A percentile compares a stretch with the other conserved stretches of the same genome.
phyloP scores from a whole-genome alignment of 1,284 basidiomycete genomes.

The Fereydounia khargensis region DNA sequence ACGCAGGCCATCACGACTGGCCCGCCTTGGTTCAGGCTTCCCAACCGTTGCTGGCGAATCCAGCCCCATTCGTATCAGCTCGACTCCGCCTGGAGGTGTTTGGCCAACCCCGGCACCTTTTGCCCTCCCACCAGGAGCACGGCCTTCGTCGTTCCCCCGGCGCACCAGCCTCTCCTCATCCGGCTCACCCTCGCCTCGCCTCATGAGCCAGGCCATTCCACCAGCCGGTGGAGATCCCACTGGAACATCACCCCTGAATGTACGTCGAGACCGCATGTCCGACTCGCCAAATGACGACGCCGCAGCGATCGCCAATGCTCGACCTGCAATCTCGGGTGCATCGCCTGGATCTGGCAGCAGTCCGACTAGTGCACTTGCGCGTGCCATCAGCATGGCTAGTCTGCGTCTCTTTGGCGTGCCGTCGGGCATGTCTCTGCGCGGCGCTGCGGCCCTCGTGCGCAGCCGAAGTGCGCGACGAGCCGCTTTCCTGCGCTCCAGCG shows the following conservation, averaged over 20 bases:
- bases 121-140: slow-evolving; percentile 35
- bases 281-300: slow-evolving; percentile 3
- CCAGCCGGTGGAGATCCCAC: too few relatives aligned
- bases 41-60: background rate
- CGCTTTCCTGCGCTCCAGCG: slow-evolving; percentile 23
- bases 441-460: slow-evolving; percentile 41
- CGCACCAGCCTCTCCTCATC: slow-evolving; percentile 33
- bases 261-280: too few relatives aligned
- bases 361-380: slow-evolving; percentile 61
- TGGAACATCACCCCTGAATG: too few relatives aligned
- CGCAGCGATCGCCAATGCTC: slow-evolving; percentile 16
- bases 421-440: slow-evolving; percentile 54
- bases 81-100: background rate
- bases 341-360: slow-evolving; percentile 5
- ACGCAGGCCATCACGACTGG: slow-evolving; percentile 33
- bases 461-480: slow-evolving; percentile 49
- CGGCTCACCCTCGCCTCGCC: slow-evolving; percentile 26
- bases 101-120: slow-evolving; percentile 28
- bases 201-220: slow-evolving; percentile 11
- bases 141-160: slow-evolving; percentile 27
- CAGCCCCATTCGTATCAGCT: background rate
- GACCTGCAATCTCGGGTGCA: slow-evolving; percentile 17
- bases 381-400: slow-evolving; percentile 82
- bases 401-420: slow-evolving; percentile 79
- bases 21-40: slow-evolving; percentile 22